Evolutionary conservation across 495 filamentous ascomycete genomes (phyloP).

Genomic region (Cercophora newfieldiana): DNA sequence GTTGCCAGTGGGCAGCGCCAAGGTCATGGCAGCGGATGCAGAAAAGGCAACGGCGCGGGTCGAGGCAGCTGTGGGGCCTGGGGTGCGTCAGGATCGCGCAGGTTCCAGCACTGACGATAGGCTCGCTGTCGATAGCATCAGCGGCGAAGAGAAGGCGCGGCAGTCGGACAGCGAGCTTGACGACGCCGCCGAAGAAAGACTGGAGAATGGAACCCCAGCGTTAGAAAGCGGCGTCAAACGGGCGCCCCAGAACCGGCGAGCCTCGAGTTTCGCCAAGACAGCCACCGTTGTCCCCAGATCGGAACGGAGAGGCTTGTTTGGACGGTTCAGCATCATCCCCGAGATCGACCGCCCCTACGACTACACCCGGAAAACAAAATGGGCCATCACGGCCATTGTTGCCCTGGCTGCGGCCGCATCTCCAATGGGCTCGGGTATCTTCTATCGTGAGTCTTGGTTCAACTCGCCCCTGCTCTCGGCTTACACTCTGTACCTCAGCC

Average conservation of each 20-base stretch:
- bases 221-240: slow-evolving; percentile 17
- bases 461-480: neutral
- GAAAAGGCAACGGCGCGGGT: neutral
- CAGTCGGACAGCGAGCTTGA: neutral
- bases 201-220: neutral
- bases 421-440: slow-evolving; percentile 82
- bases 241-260: slow-evolving; percentile 28
- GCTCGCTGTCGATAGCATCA: neutral
- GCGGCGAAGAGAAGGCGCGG: neutral
- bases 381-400: slow-evolving; percentile 80
- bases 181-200: neutral
- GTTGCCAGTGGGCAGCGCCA: neutral
- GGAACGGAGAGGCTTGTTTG: slow-evolving; percentile 74
- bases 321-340: slow-evolving; percentile 71
- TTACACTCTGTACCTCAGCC: slow-evolving; percentile 52
- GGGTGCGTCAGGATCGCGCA: neutral
- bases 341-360: slow-evolving; percentile 76
- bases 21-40: neutral
- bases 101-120: neutral
- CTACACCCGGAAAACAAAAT: slow-evolving; percentile 73
- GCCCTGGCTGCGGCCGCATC: slow-evolving; percentile 73
- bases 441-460: slow-evolving; percentile 65
- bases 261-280: slow-evolving; percentile 39
- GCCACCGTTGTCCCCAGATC: slow-evolving; percentile 61
- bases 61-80: neutral